A percentile compares a stretch with the other conserved stretches of the same genome.
Conservation (phyloP, 164 flowering plant genomes). For the Amborella trichopoda region DNA sequence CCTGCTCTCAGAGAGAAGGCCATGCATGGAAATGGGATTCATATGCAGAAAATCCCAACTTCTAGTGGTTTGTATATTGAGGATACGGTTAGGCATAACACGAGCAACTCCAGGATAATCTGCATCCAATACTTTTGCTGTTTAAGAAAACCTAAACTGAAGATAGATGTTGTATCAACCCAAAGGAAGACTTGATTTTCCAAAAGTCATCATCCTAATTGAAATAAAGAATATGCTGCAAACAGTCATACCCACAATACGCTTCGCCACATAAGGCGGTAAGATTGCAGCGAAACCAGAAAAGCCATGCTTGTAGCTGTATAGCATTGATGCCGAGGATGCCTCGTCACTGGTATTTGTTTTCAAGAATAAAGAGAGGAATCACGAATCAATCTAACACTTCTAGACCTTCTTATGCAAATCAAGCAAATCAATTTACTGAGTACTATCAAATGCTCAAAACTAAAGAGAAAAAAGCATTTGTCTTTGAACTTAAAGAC, state of each 20-base stretch:
- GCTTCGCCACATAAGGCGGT: slow-evolving; percentile 26
- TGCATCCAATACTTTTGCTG: slow-evolving; percentile 8
- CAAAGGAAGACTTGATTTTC: background rate
- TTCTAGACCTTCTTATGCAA: background rate
- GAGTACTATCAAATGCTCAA: too few relatives aligned
- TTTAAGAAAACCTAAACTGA: background rate
- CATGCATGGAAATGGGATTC: slow-evolving; percentile 11
- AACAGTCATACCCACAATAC: slow-evolving; percentile 24
- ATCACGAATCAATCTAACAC: background rate
- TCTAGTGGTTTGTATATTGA: slow-evolving; percentile 31
- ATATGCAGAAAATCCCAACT: slow-evolving; percentile 44
- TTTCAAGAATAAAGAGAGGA: background rate
- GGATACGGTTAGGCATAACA: slow-evolving; percentile 26
- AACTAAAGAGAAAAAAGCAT: too few relatives aligned
- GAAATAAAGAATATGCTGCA: background rate
- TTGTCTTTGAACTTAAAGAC: background rate
- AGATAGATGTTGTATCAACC: background rate
- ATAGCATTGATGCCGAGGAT: background rate
- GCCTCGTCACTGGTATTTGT: slow-evolving; percentile 22
- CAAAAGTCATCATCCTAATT: background rate
- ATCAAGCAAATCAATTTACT: background rate
- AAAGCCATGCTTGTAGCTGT: slow-evolving; percentile 24
- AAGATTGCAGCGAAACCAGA: slow-evolving; percentile 45
- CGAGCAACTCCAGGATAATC: slow-evolving; percentile 30
- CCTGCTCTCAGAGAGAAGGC: slow-evolving; percentile 22